Evolutionary conservation across 2,329 filamentous ascomycete genomes (phyloP), one percentile per base, ranked within the genome.

Genomic region (Aspergillus caelatus): DNA sequence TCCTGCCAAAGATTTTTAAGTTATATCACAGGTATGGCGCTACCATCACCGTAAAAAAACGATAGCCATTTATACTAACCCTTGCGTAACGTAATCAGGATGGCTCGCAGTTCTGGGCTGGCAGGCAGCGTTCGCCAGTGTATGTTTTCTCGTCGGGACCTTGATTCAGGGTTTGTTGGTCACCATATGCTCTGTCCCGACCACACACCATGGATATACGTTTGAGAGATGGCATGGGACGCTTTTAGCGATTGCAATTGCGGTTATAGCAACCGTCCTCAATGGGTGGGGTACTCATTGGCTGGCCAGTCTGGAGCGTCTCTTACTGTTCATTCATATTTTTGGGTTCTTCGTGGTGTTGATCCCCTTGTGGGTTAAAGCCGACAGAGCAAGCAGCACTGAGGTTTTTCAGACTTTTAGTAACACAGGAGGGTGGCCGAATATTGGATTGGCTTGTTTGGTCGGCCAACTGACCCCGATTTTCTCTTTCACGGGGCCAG

Each of bases 231-330:
- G 45, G 45, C 45, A 48, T 23, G 45, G 45, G 2, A 48, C 45
- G 12, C 45, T 48, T 16, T 19, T 48, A 3, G n/a, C 45, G 3
- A 28, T 48, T 48, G 45, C 45, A 14, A 78, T 84, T 39, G 77
- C 82, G 4, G 62, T 78, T 4, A 74, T 84, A 32, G 80, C 79
- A 12, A 79, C 85, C 11, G 71, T 84, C 41, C 77, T 86, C 75
- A 86, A 86, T 70, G 83, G 82, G 0, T 77, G 82, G 8, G 74
- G 84, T 19, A 81, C 73, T 26, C 72, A 67, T 41, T 61, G 75
- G 5, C 75, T 87, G 21, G 81, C 85, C 41, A 78, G 81, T 57
- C 77, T 88, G 45, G 85, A 87, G 70, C 80, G 79, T 2, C 50
- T 82, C 11, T 78, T 85, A 52, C 73, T 87, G 30, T 77, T 82